Percentiles rank a stretch among this genome's conserved stretches.
Conservation (phyloP, 2,329 filamentous ascomycete species). For the Cytospora piceicola region DNA sequence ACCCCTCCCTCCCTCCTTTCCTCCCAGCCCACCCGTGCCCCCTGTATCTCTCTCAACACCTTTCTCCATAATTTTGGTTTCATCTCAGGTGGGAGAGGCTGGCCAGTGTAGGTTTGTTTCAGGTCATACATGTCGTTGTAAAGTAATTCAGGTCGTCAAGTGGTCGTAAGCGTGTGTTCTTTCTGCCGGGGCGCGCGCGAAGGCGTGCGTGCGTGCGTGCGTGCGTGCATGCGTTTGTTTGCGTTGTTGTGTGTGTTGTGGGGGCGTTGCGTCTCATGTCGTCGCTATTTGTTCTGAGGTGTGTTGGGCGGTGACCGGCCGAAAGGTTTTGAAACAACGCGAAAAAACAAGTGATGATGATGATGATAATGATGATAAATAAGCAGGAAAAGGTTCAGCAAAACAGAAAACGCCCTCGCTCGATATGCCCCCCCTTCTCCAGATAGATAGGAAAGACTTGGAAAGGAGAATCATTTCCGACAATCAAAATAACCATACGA, state of each 20-base stretch:
- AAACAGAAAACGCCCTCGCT: slow-evolving; percentile 39
- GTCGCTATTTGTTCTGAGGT: slow-evolving; percentile 30
- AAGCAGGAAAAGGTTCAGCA: slow-evolving; percentile 21
- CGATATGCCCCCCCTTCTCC: slow-evolving; percentile 30
- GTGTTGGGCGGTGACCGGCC: slow-evolving; percentile 32
- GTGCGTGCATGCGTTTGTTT: slow-evolving; percentile 18
- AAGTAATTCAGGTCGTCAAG: slow-evolving; percentile 34
- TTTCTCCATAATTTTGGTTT: background rate
- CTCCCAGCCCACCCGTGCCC: background rate
- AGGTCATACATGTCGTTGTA: slow-evolving; percentile 43
- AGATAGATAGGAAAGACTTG: slow-evolving; percentile 23
- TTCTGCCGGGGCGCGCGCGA: slow-evolving; percentile 20
- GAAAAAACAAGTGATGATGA: slow-evolving; percentile 27
- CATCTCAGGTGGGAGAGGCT: slow-evolving; percentile 1
- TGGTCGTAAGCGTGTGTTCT: slow-evolving; percentile 34
- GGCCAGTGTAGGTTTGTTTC: slow-evolving; percentile 16
- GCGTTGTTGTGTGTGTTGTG: too few relatives aligned
- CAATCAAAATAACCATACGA: slow-evolving; percentile 9
- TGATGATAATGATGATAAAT: background rate
- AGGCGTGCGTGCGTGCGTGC: too few relatives aligned
- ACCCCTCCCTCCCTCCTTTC: background rate
- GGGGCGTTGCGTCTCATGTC: slow-evolving; percentile 30
- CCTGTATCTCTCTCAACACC: background rate
- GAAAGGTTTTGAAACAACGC: slow-evolving; percentile 23
- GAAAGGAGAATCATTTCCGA: slow-evolving; percentile 25